Base-by-base conservation (phyloP, 495 filamentous ascomycete species). In the Penicillium egyptiacum region DNA sequence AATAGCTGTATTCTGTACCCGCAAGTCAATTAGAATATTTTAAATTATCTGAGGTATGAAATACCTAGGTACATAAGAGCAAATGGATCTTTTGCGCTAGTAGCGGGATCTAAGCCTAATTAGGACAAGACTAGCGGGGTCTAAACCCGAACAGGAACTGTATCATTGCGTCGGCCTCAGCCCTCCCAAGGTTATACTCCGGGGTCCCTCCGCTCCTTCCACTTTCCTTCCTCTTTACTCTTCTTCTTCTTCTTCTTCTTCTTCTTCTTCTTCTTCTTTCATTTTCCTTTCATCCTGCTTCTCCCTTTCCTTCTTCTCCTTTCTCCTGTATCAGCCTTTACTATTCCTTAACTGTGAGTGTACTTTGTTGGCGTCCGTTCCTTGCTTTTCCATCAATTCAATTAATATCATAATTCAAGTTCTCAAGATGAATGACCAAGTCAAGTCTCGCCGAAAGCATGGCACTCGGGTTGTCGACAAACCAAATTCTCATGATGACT, bases 81-180 rank as follows among this genome's bases (percentile, higher is more conserved):
- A 12, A 45, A 22, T n/a, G n/a, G n/a, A n/a, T n/a, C n/a, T n/a
- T n/a, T n/a, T n/a, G n/a, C n/a, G n/a, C 22, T 25, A 42, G 28
- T 16, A 37, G 37, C n/a, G 50, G 50, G 39, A 4, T 48, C 45
- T 48, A 48, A 48, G 5, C 45, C 45, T 30, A 48, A 31, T 12
- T 11, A 16, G 23, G n/a, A 53, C 20, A 23, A 52, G 17, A 33
- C 0, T 37, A 11, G 16, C 50, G 50, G 50, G 30, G 17, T 53
- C 50, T 53, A 53, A 53, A 31, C 50, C 50, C 4, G 33, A 53
- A 31, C 12, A 11, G 39, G 45, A 26, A 16, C 6, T 45, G 14
- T 14, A 43, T 43, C 20, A 23, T 39, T 39, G 33, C 30, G 30
- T 31, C 11, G 33, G 5, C 33, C 33, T 37, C 6, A 8, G 7